Conservation (phyloP, 441 rosid genomes). For the Adansonia grandidieri region DNA sequence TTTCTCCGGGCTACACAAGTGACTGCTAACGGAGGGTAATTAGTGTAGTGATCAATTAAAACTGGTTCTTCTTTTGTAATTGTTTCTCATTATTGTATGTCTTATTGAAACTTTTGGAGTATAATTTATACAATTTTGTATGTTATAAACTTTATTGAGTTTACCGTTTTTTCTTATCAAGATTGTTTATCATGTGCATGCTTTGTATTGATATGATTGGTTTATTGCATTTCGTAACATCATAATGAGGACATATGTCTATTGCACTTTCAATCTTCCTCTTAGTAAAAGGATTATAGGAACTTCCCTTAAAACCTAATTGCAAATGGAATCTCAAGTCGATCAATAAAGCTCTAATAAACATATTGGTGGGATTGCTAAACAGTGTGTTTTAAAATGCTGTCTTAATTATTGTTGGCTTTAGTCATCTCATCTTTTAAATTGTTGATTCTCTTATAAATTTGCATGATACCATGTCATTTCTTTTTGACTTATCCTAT, state of each 20-base stretch:
- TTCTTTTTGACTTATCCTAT: neutral
- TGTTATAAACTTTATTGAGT: neutral
- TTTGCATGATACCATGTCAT: neutral
- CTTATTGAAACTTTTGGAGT: neutral
- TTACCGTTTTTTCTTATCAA: neutral
- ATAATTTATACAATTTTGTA: neutral
- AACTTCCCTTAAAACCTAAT: neutral
- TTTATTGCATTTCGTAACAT: slow-evolving; percentile 10
- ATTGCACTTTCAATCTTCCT: neutral
- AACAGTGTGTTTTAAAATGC: neutral
- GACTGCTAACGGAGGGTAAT: slow-evolving; percentile 17
- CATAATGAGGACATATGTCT: neutral
- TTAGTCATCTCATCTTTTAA: slow-evolving; percentile 15
- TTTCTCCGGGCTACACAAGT: neutral
- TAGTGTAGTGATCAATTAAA: neutral
- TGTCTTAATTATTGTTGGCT: neutral
- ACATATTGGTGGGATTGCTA: neutral
- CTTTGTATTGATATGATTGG: neutral
- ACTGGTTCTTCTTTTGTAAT: neutral
- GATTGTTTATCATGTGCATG: neutral
- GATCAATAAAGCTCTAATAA: neutral
- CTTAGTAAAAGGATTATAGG: neutral
- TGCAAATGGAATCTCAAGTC: neutral
- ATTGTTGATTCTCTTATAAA: neutral
- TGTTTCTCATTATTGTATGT: neutral